Base-by-base conservation (phyloP, 2,329 filamentous ascomycete species). In the Rachicladosporium sp. region DNA sequence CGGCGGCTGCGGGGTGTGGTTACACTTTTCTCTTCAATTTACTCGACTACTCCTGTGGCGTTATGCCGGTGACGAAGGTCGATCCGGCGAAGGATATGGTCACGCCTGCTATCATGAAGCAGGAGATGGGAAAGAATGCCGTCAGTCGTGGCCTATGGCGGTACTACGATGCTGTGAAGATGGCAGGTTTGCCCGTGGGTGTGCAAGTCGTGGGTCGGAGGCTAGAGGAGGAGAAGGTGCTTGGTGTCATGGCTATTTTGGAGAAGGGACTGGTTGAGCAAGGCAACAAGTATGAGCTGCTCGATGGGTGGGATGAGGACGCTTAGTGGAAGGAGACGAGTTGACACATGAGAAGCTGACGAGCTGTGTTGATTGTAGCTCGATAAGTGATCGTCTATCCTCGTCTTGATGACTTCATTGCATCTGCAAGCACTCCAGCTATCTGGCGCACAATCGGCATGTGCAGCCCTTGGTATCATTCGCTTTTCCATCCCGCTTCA, bases 1-100 rank as follows among this genome's bases (percentile, higher is more conserved):
- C 89, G 51, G 85, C 85, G 2, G 78, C 91, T 33, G 82, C 81
- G 46, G 85, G 80, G 49, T 95, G 88, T 53, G 87, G 86, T 1
- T 95, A 96, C 56, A 95, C 88, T 0, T 94, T 95, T 57, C 63
- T 94, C 41, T 96, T 91, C 66, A 95, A 95, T 52, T 49, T 95
- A 53, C 74, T 95, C 36, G 89, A 95, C 57, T 95, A 95, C 61
- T 76, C 82, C 1, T 74, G 76, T 9, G 88, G 88, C 30, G 76
- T 94, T 29, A 55, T 96, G 13, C 88, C 89, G 0, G 78, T 95
- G 1, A 89, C 84, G 0, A 82, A 87, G 44, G 88, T 95, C 1
- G 82, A 94, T 54, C 71, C 72, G 48, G 54, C 60, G 1, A 66
- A 76, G 32, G 83, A 91, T 53, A 70, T 75, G 46, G 68, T 88